phyloP scores from a whole-genome alignment of 2,329 filamentous ascomycete genomes.

The Ploettnerulaceae sp. region DNA sequence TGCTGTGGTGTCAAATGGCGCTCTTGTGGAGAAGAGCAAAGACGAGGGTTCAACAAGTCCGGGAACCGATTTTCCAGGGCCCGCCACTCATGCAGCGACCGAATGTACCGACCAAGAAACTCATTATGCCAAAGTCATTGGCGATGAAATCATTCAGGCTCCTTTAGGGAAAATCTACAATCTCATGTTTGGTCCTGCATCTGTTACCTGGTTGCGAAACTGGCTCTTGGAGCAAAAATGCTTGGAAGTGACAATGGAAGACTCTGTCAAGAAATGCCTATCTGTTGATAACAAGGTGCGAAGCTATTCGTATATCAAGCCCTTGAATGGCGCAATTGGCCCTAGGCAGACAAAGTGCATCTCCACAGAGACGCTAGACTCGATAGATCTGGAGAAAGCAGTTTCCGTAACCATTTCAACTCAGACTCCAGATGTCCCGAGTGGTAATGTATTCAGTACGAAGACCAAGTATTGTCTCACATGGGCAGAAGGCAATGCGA shows the following conservation, averaged over 20 bases:
- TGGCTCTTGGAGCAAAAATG: constrained; percentile 90
- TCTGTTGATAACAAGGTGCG: constrained; percentile 69
- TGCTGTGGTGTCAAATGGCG: constrained; percentile 42
- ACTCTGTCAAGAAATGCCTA: constrained; percentile 63
- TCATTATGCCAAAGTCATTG: constrained; percentile 81
- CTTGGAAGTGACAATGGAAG: constrained; percentile 78
- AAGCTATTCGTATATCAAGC: constrained; percentile 86
- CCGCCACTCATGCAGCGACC: constrained; percentile 74
- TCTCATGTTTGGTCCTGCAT: constrained; percentile 78
- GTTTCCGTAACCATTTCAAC: constrained; percentile 79
- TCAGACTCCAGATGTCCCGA: constrained; percentile 91
- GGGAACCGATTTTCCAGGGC: constrained; percentile 72
- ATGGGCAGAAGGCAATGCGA: constrained; percentile 84
- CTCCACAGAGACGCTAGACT: constrained; percentile 78
- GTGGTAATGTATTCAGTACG: constrained; percentile 81
- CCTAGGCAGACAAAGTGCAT: constrained; percentile 94
- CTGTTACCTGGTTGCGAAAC: constrained; percentile 75
- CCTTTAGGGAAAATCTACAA: constrained; percentile 90
- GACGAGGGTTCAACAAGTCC: constrained; percentile 42
- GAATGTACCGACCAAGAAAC: constrained; percentile 74
- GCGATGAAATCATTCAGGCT: constrained; percentile 80
- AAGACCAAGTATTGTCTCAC: constrained; percentile 94
- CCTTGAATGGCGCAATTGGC: constrained; percentile 75
- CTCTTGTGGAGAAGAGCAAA: constrained; percentile 44
- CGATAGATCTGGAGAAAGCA: constrained; percentile 79